These are phyloP conservation scores for Malus asiatica DNA, from an alignment of 306 rosid species.

Conservation along the genomic window DNA sequence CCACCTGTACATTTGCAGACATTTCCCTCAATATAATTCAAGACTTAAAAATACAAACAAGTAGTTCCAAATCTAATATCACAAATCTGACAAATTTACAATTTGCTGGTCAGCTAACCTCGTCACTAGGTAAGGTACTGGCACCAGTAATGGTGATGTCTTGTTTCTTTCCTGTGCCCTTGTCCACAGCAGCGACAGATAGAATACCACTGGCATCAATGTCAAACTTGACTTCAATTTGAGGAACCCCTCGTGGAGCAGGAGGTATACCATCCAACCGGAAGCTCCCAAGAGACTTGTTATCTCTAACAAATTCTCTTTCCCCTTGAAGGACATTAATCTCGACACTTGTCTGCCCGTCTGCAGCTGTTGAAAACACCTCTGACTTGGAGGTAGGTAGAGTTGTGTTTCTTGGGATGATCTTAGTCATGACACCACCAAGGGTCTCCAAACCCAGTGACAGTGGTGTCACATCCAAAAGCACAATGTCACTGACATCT, in stretches of 20 bases:
- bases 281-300: slow-evolving; percentile 95
- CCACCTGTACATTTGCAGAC: slow-evolving; percentile 44
- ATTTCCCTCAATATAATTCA: neutral
- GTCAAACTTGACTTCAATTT: slow-evolving; percentile 94
- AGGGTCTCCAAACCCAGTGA: slow-evolving; percentile 68
- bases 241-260: slow-evolving; percentile 96
- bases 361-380: slow-evolving; percentile 81
- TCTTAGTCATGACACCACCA: slow-evolving; percentile 89
- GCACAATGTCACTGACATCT: slow-evolving; percentile 74
- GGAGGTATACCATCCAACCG: slow-evolving; percentile 94
- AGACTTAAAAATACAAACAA: neutral
- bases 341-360: slow-evolving; percentile 82
- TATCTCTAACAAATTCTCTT: slow-evolving; percentile 91
- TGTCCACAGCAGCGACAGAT: slow-evolving; percentile 79
- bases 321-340: slow-evolving; percentile 86
- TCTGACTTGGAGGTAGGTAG: slow-evolving; percentile 93
- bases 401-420: slow-evolving; percentile 91
- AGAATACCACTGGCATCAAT: slow-evolving; percentile 93
- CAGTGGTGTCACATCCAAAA: slow-evolving; percentile 63
- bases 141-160: slow-evolving; percentile 98
- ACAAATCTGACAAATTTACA: neutral
- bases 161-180: slow-evolving; percentile 93
- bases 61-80: neutral
- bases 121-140: slow-evolving; percentile 85
- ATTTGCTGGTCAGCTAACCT: slow-evolving; percentile 39